These are phyloP conservation scores for Rhodotorula sp. DNA, from an alignment of 1,284 basidiomycete genomes.

Conservation along the genomic window DNA sequence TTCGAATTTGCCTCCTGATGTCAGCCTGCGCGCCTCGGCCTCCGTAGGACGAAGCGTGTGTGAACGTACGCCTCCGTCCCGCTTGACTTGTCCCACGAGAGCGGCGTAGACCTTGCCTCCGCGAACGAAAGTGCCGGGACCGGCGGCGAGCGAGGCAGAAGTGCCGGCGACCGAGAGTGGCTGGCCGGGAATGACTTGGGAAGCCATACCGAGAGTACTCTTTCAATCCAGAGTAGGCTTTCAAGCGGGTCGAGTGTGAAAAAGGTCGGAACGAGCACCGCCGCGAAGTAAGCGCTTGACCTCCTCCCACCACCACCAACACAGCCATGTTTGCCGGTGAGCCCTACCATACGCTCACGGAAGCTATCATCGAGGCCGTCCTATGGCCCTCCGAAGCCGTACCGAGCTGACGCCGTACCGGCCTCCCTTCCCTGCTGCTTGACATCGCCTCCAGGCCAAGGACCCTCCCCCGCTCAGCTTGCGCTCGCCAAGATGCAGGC, in stretches of 20 bases:
- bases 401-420: not conserved
- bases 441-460: not conserved
- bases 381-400: not conserved
- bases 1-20: rapidly evolving
- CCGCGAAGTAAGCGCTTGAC: not conserved
- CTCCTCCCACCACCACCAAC: not conserved
- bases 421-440: too few species aligned
- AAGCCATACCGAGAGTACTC: slow-evolving; percentile 11
- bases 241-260: too few species aligned
- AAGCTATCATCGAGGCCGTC: not conserved
- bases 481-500: slow-evolving; percentile 26
- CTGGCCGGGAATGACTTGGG: slow-evolving; percentile 72
- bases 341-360: not conserved
- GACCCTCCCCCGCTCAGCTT: slow-evolving; percentile 35
- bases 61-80: slow-evolving; percentile 66
- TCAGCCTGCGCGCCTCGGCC: too few species aligned
- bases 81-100: slow-evolving; percentile 64
- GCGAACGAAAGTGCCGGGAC: slow-evolving; percentile 66
- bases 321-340: slow-evolving; percentile 28
- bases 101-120: slow-evolving; percentile 68
- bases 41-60: not conserved
- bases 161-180: slow-evolving; percentile 64
- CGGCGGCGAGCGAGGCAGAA: slow-evolving; percentile 56
- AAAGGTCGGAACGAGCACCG: too few species aligned
- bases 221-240: too few species aligned